These are phyloP conservation scores for Aspergillus terreus DNA, from an alignment of 2,329 filamentous ascomycete species.

Conservation along the genomic window DNA sequence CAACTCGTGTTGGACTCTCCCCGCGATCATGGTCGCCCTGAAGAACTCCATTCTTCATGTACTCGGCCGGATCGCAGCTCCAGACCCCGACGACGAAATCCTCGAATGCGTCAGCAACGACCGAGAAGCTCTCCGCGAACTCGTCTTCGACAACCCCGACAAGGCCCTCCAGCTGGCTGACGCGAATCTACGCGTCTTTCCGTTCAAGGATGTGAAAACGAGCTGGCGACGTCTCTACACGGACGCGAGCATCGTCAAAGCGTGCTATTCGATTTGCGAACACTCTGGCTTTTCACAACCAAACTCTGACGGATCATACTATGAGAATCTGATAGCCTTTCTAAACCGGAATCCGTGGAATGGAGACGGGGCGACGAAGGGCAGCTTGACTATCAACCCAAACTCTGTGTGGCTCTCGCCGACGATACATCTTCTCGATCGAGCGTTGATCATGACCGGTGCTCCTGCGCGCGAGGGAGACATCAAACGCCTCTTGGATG, in stretches of 20 bases:
- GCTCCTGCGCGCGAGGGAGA: constrained; percentile 53
- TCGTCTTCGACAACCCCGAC: constrained; percentile 33
- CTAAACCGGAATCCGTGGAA: constrained; percentile 3
- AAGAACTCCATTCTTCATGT: constrained; percentile 18
- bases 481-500: constrained; percentile 35
- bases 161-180: constrained; percentile 49
- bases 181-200: constrained; percentile 52
- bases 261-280: constrained; percentile 29
- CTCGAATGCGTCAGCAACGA: constrained; percentile 30
- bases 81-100: constrained; percentile 32
- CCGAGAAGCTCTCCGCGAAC: constrained; percentile 14
- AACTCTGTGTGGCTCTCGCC: constrained; percentile 49
- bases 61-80: constrained; percentile 26
- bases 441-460: constrained; percentile 71
- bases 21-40: no score
- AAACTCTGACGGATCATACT: constrained; percentile 2
- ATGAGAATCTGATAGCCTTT: constrained; percentile 12
- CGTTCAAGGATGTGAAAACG: constrained; percentile 53
- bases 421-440: constrained; percentile 67
- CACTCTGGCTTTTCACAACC: constrained; percentile 15
- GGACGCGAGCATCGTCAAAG: constrained; percentile 53
- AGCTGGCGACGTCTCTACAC: constrained; percentile 58
- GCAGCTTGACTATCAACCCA: constrained; percentile 11
- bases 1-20: no score
- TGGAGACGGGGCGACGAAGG: constrained; percentile 9